Base-by-base conservation (phyloP, 2,329 filamentous ascomycete species). In the Neonectria faginata region DNA sequence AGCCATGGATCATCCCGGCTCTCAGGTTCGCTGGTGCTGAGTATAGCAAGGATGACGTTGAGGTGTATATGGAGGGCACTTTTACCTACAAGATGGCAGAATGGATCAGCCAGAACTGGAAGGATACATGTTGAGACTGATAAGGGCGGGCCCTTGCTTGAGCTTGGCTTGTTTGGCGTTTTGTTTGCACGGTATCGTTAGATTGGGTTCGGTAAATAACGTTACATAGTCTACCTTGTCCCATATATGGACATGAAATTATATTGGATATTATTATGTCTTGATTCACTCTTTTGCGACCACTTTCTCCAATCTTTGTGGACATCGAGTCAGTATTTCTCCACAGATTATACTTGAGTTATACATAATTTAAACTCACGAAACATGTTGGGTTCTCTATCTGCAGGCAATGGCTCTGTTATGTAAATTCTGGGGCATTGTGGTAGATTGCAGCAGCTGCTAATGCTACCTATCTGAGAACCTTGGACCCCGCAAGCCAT, bases 1-100 rank as follows among this genome's bases (percentile, higher is more conserved):
- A 96, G 79, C 89, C 89, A 10, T 97, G 92, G 86, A 82, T 98
- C 42, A 79, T 97, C 18, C 80, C 91, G 11, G 94, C 93, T 3
- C 81, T 97, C 66, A 88, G 89, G 69, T 84, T 87, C 66, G 81
- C 80, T 27, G 87, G 87, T 0, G 83, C 83, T 1, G 82, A 84
- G 27, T 89, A 85, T 60, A 78, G 67, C 22, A 75, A 78, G 9
- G 75, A 78, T 5, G 82, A 89, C 69, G 83, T 89, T 1, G 71
- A 80, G 70, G 68, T 74, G 27, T 91, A 89, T 70, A 79, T 83
- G 8, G 81, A 88, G 3, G 83, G 82, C 27, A 85, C 83, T 0
- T 81, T 90, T 60, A 88, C 88, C 0, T 83, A 86, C 39, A 77
- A 86, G 67, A 79, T 91, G 73, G 81, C 81, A 0, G 78, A 79